Base-by-base conservation (phyloP, 352 stramenopile genomes). In the Peronospora belbahrii region DNA sequence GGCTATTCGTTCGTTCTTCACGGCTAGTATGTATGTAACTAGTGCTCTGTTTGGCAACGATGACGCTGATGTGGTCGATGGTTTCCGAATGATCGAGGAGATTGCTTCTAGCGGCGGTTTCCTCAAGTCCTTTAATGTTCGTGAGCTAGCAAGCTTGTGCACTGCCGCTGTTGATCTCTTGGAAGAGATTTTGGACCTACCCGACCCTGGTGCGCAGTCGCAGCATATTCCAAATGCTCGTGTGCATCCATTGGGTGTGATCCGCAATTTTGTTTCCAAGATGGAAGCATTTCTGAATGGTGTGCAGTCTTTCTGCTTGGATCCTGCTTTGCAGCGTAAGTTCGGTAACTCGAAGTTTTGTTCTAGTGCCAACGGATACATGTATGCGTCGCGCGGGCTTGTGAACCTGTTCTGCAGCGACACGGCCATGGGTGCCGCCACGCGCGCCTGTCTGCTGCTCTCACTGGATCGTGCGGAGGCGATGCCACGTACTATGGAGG, bases 221-320 rank as follows among this genome's bases (percentile, higher is more conserved):
- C 75, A 82, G 52, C 75, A 89, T 41, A 70, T 89, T 24, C 69
- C 65, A 5, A 69, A 72, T 10, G 65, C 70, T 0, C 66, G 61
- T 28, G 73, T 90, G 10, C 81, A 92, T 52, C 81, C 79, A 15
- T 79, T 92, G 48, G 81, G 81, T 42, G 73, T 90, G 27, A 86
- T 88, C 20, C 81, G 81, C 42, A 92, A 90, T 70, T 92, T 92
- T 70, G 81, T 92, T n/a, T 68, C 49, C 31, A 90, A 92, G 65
- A 92, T 88, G 78, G 81, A 92, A 27, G 56, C 57, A 1, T 82
- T 93, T 42, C 41, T 93, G 15, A 83, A 69, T 28, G 57, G 53
- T 2, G 53, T 93, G 2, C 76, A 84, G 39, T 52, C 52, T 15
- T 93, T 93, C 49, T 88, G 74, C 39, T 48, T 73, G 20, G 78